Conservation (phyloP, 2,329 filamentous ascomycete genomes). For the Bipolaris zeicola region DNA sequence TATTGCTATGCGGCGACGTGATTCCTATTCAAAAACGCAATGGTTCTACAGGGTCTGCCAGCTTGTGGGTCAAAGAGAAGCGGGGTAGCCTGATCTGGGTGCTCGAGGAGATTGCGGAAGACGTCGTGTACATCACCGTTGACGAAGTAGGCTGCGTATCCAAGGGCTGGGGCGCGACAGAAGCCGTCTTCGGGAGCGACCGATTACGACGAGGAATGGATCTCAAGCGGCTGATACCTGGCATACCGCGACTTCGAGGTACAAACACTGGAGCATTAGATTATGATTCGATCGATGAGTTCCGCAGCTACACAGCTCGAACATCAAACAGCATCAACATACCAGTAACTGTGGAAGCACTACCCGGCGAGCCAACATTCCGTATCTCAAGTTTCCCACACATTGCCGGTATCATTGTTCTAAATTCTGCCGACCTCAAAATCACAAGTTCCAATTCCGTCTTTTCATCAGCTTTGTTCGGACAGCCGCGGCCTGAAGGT, state of each 20-base stretch:
- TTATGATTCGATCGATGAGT: constrained; percentile 72
- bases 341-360: constrained; percentile 78
- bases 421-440: constrained; percentile 76
- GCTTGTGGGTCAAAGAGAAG: constrained; percentile 98
- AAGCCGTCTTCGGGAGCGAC: constrained; percentile 82
- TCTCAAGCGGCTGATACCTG: constrained; percentile 78
- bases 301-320: constrained; percentile 83
- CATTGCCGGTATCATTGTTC: constrained; percentile 93
- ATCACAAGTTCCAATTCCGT: constrained; percentile 94
- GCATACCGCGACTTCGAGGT: constrained; percentile 77
- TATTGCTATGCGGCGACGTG: constrained; percentile 94
- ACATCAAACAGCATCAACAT: constrained; percentile 79
- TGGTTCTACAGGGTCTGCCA: constrained; percentile 87
- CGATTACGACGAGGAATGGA: constrained; percentile 70
- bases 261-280: constrained; percentile 75
- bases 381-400: constrained; percentile 94
- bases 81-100: constrained; percentile 94
- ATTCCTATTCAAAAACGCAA: constrained; percentile 97
- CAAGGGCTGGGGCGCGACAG: constrained; percentile 74
- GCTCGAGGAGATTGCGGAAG: constrained; percentile 94
- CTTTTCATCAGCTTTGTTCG: constrained; percentile 91
- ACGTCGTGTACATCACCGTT: constrained; percentile 77
- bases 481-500: constrained; percentile 82
- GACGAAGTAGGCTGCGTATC: constrained; percentile 78
- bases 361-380: constrained; percentile 71